Conservation (phyloP, 2,329 filamentous ascomycete genomes). For the Cyphellophora attinorum region DNA sequence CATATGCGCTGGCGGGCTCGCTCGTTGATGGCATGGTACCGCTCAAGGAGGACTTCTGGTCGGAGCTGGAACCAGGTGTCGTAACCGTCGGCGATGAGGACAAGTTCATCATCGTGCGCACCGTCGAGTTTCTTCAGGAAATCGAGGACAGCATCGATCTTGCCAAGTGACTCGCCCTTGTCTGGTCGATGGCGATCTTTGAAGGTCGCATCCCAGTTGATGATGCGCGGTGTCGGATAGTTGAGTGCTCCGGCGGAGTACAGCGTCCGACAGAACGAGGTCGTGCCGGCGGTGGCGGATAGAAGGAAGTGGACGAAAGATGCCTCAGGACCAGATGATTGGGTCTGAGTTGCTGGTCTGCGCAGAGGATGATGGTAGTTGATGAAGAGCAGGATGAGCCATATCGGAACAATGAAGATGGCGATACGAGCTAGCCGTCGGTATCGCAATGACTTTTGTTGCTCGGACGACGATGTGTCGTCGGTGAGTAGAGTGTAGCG, state of each 20-base stretch:
- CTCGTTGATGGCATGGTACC: conserved; percentile 51
- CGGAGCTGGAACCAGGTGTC: conserved; percentile 59
- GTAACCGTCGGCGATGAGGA: conserved; percentile 54
- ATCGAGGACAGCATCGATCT: conserved; percentile 36
- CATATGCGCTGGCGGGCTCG: conserved; percentile 33
- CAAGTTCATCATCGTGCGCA: conserved; percentile 47
- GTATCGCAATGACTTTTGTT: neutral
- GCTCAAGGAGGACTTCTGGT: conserved; percentile 50
- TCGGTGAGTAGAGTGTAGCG: neutral
- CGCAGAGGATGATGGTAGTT: neutral
- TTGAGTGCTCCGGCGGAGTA: conserved; percentile 49
- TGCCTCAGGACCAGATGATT: neutral
- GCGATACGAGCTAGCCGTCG: neutral
- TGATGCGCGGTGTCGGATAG: conserved; percentile 48
- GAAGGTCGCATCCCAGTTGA: conserved; percentile 32
- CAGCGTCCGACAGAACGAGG: conserved; percentile 47
- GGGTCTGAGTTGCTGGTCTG: neutral
- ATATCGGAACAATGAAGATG: neutral
- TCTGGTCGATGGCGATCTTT: conserved; percentile 23
- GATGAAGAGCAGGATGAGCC: neutral
- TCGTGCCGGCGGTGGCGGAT: conserved; percentile 33
- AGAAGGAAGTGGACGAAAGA: conserved; percentile 44
- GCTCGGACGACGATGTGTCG: neutral
- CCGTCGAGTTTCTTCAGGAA: conserved; percentile 36
- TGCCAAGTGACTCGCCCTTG: conserved; percentile 22